These are phyloP conservation scores for Backusella circina DNA, from an alignment of 192 early-diverging fungal genomes.

Conservation along the genomic window DNA sequence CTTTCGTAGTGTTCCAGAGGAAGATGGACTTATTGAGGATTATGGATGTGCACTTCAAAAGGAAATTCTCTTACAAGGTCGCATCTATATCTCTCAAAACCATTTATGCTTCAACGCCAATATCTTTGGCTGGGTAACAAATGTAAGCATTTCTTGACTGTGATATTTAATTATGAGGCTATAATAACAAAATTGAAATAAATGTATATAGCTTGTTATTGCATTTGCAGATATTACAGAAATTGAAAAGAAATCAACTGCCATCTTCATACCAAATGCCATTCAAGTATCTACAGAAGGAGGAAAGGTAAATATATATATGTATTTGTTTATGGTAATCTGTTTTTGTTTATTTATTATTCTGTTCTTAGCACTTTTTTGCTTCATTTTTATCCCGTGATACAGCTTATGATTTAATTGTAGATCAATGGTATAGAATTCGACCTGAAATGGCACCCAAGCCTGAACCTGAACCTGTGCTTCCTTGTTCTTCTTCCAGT, in stretches of 20 bases:
- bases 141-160: constrained; percentile 32
- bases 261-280: constrained; percentile 85
- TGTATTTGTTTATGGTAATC: neutral
- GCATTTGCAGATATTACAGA: constrained; percentile 73
- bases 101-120: constrained; percentile 84
- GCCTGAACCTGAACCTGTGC: neutral
- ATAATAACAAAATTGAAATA: no score
- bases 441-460: constrained; percentile 5
- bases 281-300: constrained; percentile 75
- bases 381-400: constrained; percentile 87
- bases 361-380: constrained; percentile 62
- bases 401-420: constrained; percentile 65
- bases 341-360: neutral
- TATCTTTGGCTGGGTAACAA: constrained; percentile 89
- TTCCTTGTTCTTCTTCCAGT: neutral
- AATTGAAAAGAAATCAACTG: constrained; percentile 84
- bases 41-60: constrained; percentile 85
- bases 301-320: constrained; percentile 44
- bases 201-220: constrained; percentile 61
- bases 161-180: no score
- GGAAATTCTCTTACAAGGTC: constrained; percentile 85
- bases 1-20: constrained; percentile 53
- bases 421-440: constrained; percentile 55
- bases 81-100: constrained; percentile 78
- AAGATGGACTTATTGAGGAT: constrained; percentile 60